phyloP scores from a whole-genome alignment of 352 stramenopile genomes.

The Phytophthora tubulina region DNA sequence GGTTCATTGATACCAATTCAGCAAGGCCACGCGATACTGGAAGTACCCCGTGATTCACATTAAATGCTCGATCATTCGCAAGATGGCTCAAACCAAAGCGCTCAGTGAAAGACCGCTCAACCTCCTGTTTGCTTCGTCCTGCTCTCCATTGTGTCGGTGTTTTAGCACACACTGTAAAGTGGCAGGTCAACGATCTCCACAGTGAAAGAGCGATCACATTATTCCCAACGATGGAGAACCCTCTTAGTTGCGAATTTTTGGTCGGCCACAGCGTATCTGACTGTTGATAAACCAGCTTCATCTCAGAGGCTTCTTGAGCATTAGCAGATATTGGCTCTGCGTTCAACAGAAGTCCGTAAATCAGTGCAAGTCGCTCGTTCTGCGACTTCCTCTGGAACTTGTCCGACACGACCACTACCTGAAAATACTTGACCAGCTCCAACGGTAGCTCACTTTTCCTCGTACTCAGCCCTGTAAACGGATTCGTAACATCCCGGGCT shows the following conservation, averaged over 20 bases:
- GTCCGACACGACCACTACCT: constrained; percentile 63
- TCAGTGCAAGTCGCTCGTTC: constrained; percentile 51
- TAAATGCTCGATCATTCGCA: constrained; percentile 56
- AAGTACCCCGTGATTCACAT: constrained; percentile 46
- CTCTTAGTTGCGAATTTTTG: constrained; percentile 31
- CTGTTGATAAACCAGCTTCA: constrained; percentile 14
- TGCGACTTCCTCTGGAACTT: constrained; percentile 58
- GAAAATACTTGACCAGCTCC: constrained; percentile 49
- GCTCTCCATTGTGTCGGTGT: constrained; percentile 55
- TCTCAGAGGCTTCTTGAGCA: constrained; percentile 7
- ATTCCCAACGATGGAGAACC: constrained; percentile 48
- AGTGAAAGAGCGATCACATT: constrained; percentile 51
- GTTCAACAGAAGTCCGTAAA: constrained; percentile 52
- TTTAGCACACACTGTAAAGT: constrained; percentile 60
- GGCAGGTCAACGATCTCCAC: constrained; percentile 52
- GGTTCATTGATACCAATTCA: constrained; percentile 53
- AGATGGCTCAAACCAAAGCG: constrained; percentile 66
- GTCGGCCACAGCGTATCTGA: constrained; percentile 4
- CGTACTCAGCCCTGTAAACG: constrained; percentile 41
- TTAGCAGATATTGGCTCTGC: constrained; percentile 6
- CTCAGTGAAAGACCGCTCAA: constrained; percentile 54
- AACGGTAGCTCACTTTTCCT: constrained; percentile 43
- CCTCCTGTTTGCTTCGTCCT: constrained; percentile 23
- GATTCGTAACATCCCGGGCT: constrained; percentile 50
- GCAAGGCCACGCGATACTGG: constrained; percentile 48